Evolutionary conservation across 1,284 basidiomycete genomes (phyloP), one percentile per base, ranked within the genome.

Genomic region (Xerocomus amazonicus): DNA sequence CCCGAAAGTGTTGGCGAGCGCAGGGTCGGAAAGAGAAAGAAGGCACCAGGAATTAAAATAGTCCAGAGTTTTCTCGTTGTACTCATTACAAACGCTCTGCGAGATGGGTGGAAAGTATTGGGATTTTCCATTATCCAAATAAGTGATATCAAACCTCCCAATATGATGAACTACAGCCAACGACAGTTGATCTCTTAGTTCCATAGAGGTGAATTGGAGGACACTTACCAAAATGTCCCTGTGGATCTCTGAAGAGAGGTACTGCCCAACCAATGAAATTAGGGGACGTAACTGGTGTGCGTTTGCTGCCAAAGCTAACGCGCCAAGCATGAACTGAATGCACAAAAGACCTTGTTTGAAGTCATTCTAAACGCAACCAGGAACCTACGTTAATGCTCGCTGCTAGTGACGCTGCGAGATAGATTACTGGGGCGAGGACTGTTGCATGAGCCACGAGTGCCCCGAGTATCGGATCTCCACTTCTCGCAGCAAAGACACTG

Each of bases 341-440:
- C 34, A 45, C 44, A 49, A 27, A 45, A 37, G 42, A 19, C 16
- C 14, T 54, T 33, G 6, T 42, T 42, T 43, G 40, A 32, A 31
- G 45, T 38, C 32, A 38, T 28, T 17, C 12, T 16, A 37, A 48
- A 39, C 10, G 4, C 16, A 34, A 43, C 39, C 28, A 48, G 45
- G 31, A 23, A 66, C 78, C 58, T 53, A 81, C 79, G 57, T 73
- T 70, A 47, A 73, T 62, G 14, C 59, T 67, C 52, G 69, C 68
- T 23, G 77, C 72, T 32, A 80, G 62, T 4, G 74, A 70, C 35
- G 63, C 57, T 9, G 61, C 60, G 40, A 70, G 59, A 47, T 75
- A 77, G 28, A 80, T 63, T 37, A 85, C 61, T 2, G 86, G 86
- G 9, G 72, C 73, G 17, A 88, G 66, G 9, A 83, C 76, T 29